Percentiles rank a stretch among this genome's conserved stretches.
phyloP scores from a whole-genome alignment of 108 stramenopile species.

The Halocafeteria seosinensis region DNA sequence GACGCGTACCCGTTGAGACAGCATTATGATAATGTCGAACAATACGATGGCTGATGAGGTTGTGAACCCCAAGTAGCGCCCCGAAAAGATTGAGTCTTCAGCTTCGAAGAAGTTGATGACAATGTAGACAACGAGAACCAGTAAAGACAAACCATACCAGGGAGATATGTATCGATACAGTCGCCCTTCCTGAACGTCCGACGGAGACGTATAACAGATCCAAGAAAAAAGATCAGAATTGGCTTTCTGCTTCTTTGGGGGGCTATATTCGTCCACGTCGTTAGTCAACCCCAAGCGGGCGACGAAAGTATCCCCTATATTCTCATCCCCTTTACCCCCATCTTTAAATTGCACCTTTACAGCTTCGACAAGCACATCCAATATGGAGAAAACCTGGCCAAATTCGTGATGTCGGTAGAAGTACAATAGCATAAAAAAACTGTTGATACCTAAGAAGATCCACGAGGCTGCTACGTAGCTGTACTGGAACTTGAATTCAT shows the following conservation, averaged over 20 bases:
- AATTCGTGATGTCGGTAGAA: not conserved
- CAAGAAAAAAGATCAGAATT: not conserved
- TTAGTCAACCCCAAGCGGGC: not conserved
- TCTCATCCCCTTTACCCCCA: not conserved
- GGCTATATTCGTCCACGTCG: not conserved
- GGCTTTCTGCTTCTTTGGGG: not conserved
- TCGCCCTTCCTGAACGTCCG: not conserved
- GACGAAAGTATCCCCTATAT: not conserved
- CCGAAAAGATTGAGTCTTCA: too few relatives aligned
- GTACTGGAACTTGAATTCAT: not conserved
- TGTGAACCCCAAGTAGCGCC: too few relatives aligned
- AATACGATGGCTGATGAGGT: too few relatives aligned
- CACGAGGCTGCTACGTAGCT: not conserved
- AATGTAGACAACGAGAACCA: not conserved
- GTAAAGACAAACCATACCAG: too few relatives aligned
- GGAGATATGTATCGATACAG: not conserved
- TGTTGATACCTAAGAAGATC: not conserved
- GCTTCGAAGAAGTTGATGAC: not conserved
- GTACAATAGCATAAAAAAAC: not conserved
- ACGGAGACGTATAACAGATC: not conserved
- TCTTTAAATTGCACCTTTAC: not conserved
- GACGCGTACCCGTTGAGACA: too few relatives aligned
- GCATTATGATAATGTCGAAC: too few relatives aligned
- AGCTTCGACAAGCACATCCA: not conserved
- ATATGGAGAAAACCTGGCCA: not conserved